Conservation (phyloP, 78 protist genomes). For the Dictyostelium capitatum region DNA sequence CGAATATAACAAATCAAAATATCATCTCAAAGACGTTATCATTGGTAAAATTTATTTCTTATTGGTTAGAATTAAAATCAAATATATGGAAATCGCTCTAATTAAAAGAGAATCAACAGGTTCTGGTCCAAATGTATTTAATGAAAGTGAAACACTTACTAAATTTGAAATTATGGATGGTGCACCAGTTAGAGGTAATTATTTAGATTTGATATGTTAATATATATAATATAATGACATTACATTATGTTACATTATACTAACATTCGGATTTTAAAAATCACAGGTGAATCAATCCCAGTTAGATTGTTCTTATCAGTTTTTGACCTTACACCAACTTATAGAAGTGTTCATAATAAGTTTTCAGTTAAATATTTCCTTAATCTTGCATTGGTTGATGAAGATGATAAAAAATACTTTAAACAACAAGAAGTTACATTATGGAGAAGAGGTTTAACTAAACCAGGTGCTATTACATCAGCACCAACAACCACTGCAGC, state of each 20-base stretch:
- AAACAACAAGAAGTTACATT: constrained; percentile 92
- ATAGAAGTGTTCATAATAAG: constrained; percentile 91
- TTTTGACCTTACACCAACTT: constrained; percentile 97
- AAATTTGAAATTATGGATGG: constrained; percentile 99
- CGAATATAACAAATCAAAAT: constrained; percentile 96
- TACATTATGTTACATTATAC: not conserved
- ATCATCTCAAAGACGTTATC: constrained; percentile 94
- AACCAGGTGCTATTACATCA: constrained; percentile 13
- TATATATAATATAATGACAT: not conserved
- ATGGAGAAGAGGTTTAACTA: constrained; percentile 81
- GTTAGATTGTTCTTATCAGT: constrained; percentile 96
- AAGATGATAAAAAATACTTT: constrained; percentile 87
- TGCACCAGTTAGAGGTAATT: constrained; percentile 93
- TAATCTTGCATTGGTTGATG: constrained; percentile 93
- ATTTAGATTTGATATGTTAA: no score
- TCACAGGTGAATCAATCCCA: constrained; percentile 94
- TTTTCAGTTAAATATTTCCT: constrained; percentile 94
- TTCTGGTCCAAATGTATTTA: constrained; percentile 84
- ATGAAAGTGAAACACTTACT: constrained; percentile 93
- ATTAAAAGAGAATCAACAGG: constrained; percentile 95
- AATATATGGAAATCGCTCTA: constrained; percentile 96
- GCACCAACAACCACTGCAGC: not conserved
- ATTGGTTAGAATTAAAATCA: constrained; percentile 90
- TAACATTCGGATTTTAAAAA: no score
- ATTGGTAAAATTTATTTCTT: constrained; percentile 96